Conservation (phyloP, 169 alveolate genomes). For the Plasmodium inui region DNA sequence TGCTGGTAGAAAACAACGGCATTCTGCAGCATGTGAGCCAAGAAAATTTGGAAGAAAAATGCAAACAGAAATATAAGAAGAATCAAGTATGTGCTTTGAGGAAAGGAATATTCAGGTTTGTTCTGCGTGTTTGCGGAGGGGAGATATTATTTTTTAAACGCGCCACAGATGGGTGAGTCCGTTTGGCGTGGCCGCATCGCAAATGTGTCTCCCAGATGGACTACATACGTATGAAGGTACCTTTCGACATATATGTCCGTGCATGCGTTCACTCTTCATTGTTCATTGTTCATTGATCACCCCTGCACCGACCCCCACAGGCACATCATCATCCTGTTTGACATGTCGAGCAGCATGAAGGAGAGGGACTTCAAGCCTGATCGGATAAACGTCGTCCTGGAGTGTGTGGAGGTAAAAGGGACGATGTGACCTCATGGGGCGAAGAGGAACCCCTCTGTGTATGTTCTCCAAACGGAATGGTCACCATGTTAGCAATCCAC, state of each 20-base stretch:
- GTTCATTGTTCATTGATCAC: background rate
- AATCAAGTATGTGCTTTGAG: slow-evolving; percentile 21
- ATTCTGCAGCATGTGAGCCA: slow-evolving; percentile 80
- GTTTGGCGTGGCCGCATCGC: background rate
- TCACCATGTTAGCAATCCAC: background rate
- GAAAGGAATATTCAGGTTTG: slow-evolving; percentile 84
- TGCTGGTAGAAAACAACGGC: slow-evolving; percentile 86
- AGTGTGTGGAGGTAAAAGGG: slow-evolving; percentile 79
- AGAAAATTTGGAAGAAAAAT: slow-evolving; percentile 52
- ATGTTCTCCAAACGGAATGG: background rate
- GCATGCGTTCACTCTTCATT: too few relatives aligned
- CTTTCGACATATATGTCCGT: background rate
- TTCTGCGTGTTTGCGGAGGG: background rate
- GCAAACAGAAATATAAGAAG: slow-evolving; percentile 22
- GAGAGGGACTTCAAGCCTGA: slow-evolving; percentile 87
- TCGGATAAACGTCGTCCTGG: slow-evolving; percentile 80
- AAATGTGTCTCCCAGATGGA: background rate
- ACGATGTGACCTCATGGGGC: background rate
- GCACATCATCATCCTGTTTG: slow-evolving; percentile 82
- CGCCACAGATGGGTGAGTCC: background rate
- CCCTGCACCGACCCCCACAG: slow-evolving; percentile 75
- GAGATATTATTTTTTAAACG: background rate
- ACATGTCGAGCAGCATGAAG: slow-evolving; percentile 82
- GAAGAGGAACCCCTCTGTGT: background rate
- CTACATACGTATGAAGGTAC: background rate